Percentiles rank a stretch among this genome's conserved stretches.
These are phyloP conservation scores for Chlamydomonas applanata DNA, from an alignment of 139 green algal genomes.

Conservation along the genomic window DNA sequence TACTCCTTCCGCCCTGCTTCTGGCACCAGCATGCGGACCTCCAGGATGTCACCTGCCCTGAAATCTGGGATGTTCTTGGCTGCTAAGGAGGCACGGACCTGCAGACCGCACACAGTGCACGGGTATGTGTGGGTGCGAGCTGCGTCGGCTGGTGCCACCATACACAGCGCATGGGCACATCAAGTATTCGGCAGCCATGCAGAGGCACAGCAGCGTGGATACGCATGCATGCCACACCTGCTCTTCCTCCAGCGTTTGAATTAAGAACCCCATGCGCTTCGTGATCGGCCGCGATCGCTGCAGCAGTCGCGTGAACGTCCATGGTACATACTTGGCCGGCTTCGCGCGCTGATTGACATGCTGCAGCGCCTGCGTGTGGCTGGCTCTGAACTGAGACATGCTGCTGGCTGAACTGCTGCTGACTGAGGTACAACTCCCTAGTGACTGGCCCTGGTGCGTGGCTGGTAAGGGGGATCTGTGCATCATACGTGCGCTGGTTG, in stretches of 20 bases:
- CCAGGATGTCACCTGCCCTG: slow-evolving; percentile 49
- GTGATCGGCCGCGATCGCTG: slow-evolving; percentile 30
- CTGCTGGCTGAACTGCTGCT: neutral
- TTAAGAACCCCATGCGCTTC: slow-evolving; percentile 43
- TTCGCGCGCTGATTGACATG: neutral
- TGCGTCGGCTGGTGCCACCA: too few relatives aligned
- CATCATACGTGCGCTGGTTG: too few relatives aligned
- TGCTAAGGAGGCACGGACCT: neutral
- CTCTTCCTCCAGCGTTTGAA: slow-evolving; percentile 33
- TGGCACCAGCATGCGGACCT: slow-evolving; percentile 49
- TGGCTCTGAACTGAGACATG: neutral
- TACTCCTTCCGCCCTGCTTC: slow-evolving; percentile 41
- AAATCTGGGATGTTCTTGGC: slow-evolving; percentile 38
- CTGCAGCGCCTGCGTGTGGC: neutral
- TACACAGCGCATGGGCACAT: neutral
- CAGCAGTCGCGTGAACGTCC: slow-evolving; percentile 41
- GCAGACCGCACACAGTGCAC: neutral
- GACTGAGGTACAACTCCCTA: too few relatives aligned
- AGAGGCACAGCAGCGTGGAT: neutral
- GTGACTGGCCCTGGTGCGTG: too few relatives aligned
- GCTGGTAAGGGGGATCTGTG: too few relatives aligned
- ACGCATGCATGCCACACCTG: too few relatives aligned
- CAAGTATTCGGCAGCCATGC: neutral
- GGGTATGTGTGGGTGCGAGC: neutral
- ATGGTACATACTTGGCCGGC: slow-evolving; percentile 28